Evolutionary conservation across 2,329 filamentous ascomycete genomes (phyloP), one percentile per base, ranked within the genome.

Genomic region (Hymenoscyphus fraxineus): DNA sequence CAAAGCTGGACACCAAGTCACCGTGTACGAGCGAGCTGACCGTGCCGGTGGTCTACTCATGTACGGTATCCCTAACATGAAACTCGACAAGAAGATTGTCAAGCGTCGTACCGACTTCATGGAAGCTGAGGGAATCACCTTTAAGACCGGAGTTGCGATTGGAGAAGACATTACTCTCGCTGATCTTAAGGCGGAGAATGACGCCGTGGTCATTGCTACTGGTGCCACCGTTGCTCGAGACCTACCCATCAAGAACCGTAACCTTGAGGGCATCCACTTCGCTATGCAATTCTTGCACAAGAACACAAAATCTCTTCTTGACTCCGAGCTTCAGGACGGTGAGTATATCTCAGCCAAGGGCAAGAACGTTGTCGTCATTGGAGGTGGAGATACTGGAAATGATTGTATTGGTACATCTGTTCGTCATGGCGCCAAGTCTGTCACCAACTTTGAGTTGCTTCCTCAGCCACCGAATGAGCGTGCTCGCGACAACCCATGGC

Each of bases 61-160:
- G 94, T 97, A 98, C 76, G 94, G 94, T 71, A 98, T 98, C 71
- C 94, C 94, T 70, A 98, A 98, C 83, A 98, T 98, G 94, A 98
- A 98, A 83, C 90, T 98, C 54, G 94, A 98, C 82, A 98, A 98
- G 85, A 92, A 92, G 76, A 88, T 97, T 68, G 94, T 98, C 66
- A 94, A 97, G 83, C 91, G 94, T 61, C 91, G 94, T 77, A 93
- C 95, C 59, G 92, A 97, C 78, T 93, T 98, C 79, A 94, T 97
- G 91, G 91, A 90, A 62, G 85, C 88, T 3, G 94, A 97, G 79
- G 94, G 94, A 59, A 81, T 97, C 75, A 83, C 84, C 60, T 97
- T 96, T 80, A 87, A 91, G 78, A 90, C 91, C 39, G 87, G 88
- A 66, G 87, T 92, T 63, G 80, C 88, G 41, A 85, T 98, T 71